A percentile compares a stretch with the other conserved stretches of the same genome.
Evolutionary conservation across 2,329 filamentous ascomycete species (phyloP).

Genomic region (Talaromyces sp.): DNA sequence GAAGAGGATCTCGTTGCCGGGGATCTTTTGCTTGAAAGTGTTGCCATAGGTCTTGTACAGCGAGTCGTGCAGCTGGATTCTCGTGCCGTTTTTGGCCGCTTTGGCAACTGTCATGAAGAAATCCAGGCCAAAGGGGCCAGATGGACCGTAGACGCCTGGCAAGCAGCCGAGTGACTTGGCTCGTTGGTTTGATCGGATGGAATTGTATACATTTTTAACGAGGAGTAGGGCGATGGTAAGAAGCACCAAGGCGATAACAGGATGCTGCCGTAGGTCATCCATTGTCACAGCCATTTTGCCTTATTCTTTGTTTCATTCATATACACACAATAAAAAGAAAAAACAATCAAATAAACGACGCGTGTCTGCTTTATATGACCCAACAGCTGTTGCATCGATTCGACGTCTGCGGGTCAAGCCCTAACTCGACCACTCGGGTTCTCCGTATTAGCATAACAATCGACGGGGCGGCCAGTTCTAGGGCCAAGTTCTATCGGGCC

Average conservation of each 20-base stretch:
- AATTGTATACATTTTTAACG: background rate
- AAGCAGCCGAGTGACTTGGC: constrained; percentile 2
- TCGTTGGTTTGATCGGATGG: background rate
- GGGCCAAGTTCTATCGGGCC: background rate
- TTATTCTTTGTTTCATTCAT: background rate
- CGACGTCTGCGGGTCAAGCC: background rate
- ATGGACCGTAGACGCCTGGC: constrained; percentile 4
- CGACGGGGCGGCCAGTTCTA: background rate
- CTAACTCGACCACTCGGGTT: background rate
- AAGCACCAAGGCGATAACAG: background rate
- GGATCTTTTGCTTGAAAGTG: constrained; percentile 8
- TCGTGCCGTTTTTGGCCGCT: background rate
- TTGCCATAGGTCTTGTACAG: constrained; percentile 2
- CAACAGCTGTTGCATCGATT: background rate
- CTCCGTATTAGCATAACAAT: background rate
- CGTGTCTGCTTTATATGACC: background rate
- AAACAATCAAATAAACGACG: background rate
- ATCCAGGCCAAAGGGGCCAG: constrained; percentile 3
- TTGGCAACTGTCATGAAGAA: constrained; percentile 7
- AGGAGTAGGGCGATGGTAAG: background rate
- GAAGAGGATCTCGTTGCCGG: constrained; percentile 8
- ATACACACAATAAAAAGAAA: background rate
- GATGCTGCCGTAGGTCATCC: background rate
- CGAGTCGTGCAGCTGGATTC: constrained; percentile 4
- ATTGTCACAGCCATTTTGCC: background rate